These are phyloP conservation scores for Mortierella sp. DNA, from an alignment of 371 early-diverging fungal species.

Conservation along the genomic window DNA sequence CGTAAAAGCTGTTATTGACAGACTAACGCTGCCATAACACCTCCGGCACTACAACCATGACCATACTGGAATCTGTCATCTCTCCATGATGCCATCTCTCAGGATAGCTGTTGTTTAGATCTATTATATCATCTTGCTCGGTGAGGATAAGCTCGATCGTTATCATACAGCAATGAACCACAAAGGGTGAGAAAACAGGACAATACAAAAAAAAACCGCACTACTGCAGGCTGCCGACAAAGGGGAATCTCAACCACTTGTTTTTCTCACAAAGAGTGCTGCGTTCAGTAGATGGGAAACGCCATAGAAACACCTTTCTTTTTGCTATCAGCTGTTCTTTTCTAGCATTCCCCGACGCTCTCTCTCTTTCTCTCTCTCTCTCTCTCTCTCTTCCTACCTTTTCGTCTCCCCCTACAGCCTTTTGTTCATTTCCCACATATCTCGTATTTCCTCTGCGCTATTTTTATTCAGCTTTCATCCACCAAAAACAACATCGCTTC, in stretches of 20 bases:
- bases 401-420: too few relatives aligned
- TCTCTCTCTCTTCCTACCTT: too few relatives aligned
- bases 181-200: not conserved
- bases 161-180: not conserved
- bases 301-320: not conserved
- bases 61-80: not conserved
- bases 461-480: too few relatives aligned
- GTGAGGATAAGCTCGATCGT: not conserved
- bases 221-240: not conserved
- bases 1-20: not conserved
- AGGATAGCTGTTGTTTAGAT: not conserved
- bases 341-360: too few relatives aligned
- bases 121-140: too few relatives aligned
- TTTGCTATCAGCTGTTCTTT: not conserved
- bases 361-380: too few relatives aligned
- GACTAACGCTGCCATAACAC: not conserved
- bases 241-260: not conserved
- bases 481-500: too few relatives aligned
- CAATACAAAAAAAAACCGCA: not conserved
- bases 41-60: not conserved
- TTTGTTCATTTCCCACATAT: too few relatives aligned
- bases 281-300: not conserved
- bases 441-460: too few relatives aligned
- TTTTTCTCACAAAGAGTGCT: not conserved
- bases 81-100: not conserved